Percentiles rank a stretch among this genome's conserved stretches.
Evolutionary conservation across 345 rosid genomes (phyloP).

Genomic region (Triadica sebifera): DNA sequence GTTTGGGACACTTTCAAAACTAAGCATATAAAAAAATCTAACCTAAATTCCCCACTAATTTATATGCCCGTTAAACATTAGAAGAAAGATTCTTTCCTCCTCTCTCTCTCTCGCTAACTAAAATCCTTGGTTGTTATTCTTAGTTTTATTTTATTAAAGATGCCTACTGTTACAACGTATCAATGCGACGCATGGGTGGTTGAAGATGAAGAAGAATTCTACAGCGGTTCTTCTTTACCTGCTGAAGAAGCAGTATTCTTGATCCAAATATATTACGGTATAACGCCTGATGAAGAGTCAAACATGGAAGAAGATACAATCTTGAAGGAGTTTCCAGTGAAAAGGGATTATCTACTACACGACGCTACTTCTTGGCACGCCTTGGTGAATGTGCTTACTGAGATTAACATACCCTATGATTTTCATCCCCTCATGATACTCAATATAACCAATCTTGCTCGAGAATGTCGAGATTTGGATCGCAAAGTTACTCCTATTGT

Average conservation of each 20-base stretch:
- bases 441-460: conserved; percentile 32
- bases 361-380: conserved; percentile 34
- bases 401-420: conserved; percentile 31
- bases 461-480: conserved; percentile 9
- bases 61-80: not conserved
- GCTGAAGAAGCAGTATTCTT: conserved; percentile 21
- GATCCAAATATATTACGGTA: conserved; percentile 21
- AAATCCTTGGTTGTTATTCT: too few species aligned
- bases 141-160: not conserved
- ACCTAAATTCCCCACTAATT: too few species aligned
- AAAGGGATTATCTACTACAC: conserved; percentile 23
- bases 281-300: not conserved
- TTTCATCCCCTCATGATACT: conserved; percentile 32
- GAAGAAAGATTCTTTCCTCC: not conserved
- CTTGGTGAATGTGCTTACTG: conserved; percentile 33
- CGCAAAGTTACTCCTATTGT: conserved; percentile 24
- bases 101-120: not conserved
- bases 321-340: conserved; percentile 21
- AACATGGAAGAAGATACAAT: not conserved
- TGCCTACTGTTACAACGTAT: conserved; percentile 11
- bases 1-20: too few species aligned
- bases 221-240: not conserved
- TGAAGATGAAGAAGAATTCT: not conserved
- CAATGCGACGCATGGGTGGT: conserved; percentile 37
- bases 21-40: too few species aligned